Base-by-base conservation (phyloP, 1,139 yeast genomes). In the Saccharomyces hybrid region DNA sequence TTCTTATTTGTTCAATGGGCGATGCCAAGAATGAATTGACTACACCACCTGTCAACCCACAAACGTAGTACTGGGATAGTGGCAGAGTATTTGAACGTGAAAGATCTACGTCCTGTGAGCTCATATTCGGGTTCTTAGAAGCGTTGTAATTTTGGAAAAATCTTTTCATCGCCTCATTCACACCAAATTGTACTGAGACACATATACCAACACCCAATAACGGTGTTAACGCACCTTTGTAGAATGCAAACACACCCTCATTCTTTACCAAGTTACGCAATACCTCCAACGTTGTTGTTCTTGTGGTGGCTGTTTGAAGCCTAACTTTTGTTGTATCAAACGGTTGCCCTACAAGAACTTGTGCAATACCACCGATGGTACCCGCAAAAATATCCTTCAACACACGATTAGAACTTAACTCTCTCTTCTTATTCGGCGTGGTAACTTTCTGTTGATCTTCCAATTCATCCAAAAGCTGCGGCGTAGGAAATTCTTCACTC, bases 1-100 rank as follows among this genome's bases (percentile, higher is more conserved):
- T 89, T 77, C 98, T 86, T 58, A 91, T 81, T 68, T 89, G 97
- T 69, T 91, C 98, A 59, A 91, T 91, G 3, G 98, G 97, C 27
- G 91, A 78, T 0, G 97, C 96, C 61, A 91, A 72, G 56, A 89
- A 81, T 1, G 95, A 88, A 73, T 88, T 90, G 49, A 96, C 91
- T 57, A 88, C 75, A 47, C 98, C 98, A 46, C 96, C 96, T 14
- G 86, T 89, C 1, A 85, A 84, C 64, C 98, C 97, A 67, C 95
- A 82, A 23, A 76, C 65, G 73, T 88, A 89, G 64, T 82, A 89
- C 68, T 90, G 95, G 23, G 69, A 56, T 52, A 79, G 74, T 38
- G 75, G 67, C 57, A 79, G 73, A 3, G 78, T 73, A 38, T 70
- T 69, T 3, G 57, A 47, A 2, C 48, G 26, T 5, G 14, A 19